Evolutionary conservation across 768 basidiomycete species (phyloP), one percentile per base, ranked within the genome.

Genomic region (Suillus luteus): DNA sequence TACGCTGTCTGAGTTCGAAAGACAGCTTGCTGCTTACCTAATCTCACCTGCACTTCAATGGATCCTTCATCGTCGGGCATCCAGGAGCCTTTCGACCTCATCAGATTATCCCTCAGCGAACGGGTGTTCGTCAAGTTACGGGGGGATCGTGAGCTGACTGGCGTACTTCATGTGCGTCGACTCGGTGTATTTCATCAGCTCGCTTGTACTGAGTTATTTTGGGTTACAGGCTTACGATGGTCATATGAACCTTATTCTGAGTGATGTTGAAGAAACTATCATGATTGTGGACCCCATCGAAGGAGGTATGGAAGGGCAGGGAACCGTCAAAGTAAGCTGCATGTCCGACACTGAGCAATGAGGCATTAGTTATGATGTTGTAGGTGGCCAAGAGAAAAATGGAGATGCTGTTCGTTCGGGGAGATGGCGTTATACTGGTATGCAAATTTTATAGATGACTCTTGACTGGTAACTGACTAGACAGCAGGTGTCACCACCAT

Each of bases 181-280:
- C 55, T 49, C 46, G 24, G n/a, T n/a, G 55, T 64, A 7, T 37
- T 54, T 48, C 41, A 48, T 51, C 24, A 31, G 43, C 59, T 38
- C 62, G 55, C 60, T 57, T 43, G 22, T 60, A 61, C 66, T 64
- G 61, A 44, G 61, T 60, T 9, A 65, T 63, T 31, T 67, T 35
- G 63, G 59, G 59, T 65, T 68, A 14, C 71, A 99, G 97, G 97
- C 97, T 24, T 99, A 99, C 72, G 97, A 99, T 79, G 97, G 96
- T n/a, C 97, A 99, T 77, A 99, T 99, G 97, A 99, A 99, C 76
- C 83, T 99, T 70, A 97, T 99, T 66, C 83, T 99, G 70, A 95
- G 93, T 70, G 93, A 98, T 72, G 97, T 98, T 17, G 96, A 98
- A 74, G 97, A 99, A 80, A 95, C 91, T 2, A 94, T 99, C 66